Conservation (phyloP, 352 stramenopile genomes). For the Globisporangium middletonii region DNA sequence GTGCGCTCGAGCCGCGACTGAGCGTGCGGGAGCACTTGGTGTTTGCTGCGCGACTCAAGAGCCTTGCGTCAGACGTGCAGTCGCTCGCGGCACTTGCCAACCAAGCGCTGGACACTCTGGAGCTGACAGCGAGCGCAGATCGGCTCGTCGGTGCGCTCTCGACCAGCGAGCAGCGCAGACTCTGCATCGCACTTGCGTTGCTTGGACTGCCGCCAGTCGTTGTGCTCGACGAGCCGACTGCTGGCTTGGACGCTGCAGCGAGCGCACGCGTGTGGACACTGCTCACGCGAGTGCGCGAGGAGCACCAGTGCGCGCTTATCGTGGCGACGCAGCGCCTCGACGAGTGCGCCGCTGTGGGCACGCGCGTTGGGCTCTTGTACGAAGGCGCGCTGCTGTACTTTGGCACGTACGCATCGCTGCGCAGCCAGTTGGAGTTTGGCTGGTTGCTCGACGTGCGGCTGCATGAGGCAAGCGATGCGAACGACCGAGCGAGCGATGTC, state of each 20-base stretch:
- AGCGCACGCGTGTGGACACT: constrained; percentile 11
- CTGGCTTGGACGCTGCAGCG: constrained; percentile 9
- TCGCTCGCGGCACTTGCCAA: background rate
- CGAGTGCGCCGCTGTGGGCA: constrained; percentile 11
- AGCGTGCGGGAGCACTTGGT: constrained; percentile 9
- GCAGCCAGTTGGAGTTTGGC: constrained; percentile 15
- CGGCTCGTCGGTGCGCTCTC: constrained; percentile 6
- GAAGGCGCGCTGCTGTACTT: constrained; percentile 16
- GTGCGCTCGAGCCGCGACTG: constrained; percentile 13
- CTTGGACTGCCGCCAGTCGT: constrained; percentile 12
- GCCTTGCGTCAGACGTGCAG: background rate
- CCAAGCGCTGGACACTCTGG: constrained; percentile 5
- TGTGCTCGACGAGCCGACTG: constrained; percentile 15
- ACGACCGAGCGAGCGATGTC: background rate
- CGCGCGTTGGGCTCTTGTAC: constrained; percentile 12
- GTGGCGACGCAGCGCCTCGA: constrained; percentile 11
- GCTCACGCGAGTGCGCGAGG: background rate
- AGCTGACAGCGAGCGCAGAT: background rate
- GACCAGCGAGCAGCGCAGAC: constrained; percentile 4
- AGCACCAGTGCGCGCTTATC: constrained; percentile 9
- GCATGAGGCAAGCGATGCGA: background rate
- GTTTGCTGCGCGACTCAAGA: constrained; percentile 3
- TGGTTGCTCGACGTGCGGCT: constrained; percentile 15
- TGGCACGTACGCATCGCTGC: constrained; percentile 8
- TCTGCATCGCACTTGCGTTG: constrained; percentile 12